Percentiles rank a stretch among this genome's conserved stretches.
phyloP scores from a whole-genome alignment of 257 asterid species.

The Nicotiana attenuata region DNA sequence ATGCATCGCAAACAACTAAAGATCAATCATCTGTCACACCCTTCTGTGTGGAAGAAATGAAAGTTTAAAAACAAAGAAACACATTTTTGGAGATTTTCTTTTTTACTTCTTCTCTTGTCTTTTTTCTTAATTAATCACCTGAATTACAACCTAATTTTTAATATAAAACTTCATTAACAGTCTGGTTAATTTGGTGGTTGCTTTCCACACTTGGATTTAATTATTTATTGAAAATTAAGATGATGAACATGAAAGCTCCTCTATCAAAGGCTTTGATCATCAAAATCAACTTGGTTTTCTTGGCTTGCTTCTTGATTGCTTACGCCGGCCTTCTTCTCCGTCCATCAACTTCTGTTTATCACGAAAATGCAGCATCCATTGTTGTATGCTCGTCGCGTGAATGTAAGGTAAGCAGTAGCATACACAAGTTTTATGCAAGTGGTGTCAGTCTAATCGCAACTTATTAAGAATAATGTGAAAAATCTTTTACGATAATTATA shows the following conservation, averaged over 20 bases:
- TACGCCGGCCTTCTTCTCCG: conserved; percentile 46
- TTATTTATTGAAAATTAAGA: conserved; percentile 16
- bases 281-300: conserved; percentile 53
- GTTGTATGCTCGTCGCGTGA: conserved; percentile 57
- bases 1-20: no score
- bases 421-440: no score
- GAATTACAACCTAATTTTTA: no score
- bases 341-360: conserved; percentile 55
- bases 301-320: conserved; percentile 48
- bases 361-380: conserved; percentile 34
- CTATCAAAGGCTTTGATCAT: conserved; percentile 51
- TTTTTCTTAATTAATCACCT: no score
- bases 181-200: neutral
- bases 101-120: no score
- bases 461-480: no score
- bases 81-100: no score
- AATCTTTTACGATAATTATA: no score
- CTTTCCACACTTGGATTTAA: neutral
- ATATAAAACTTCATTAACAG: neutral
- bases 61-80: no score
- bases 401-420: conserved; percentile 40
- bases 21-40: no score
- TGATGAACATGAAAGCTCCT: conserved; percentile 44
- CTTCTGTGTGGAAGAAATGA: no score
- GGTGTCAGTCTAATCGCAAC: no score